Percentiles rank a stretch among this genome's conserved stretches.
These are phyloP conservation scores for Podila minutissima DNA, from an alignment of 192 early-diverging fungal genomes.

Conservation along the genomic window DNA sequence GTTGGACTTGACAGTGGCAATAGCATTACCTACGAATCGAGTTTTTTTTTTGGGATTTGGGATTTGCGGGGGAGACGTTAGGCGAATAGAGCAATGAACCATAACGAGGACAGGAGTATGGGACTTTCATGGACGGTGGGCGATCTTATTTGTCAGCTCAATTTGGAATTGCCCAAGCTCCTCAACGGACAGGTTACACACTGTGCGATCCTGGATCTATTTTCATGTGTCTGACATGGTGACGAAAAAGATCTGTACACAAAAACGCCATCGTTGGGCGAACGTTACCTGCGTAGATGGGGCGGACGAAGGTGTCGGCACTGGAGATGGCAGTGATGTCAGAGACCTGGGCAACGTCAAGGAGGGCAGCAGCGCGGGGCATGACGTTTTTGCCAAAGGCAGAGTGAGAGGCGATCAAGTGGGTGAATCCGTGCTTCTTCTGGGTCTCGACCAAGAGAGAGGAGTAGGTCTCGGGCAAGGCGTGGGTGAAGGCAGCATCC, in stretches of 20 bases:
- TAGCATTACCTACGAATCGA: conserved; percentile 79
- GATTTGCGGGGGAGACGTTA: no score
- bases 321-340: conserved; percentile 85
- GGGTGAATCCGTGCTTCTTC: conserved; percentile 78
- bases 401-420: conserved; percentile 88
- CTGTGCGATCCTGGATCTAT: no score
- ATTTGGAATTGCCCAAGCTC: no score
- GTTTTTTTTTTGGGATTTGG: no score
- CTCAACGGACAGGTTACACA: no score
- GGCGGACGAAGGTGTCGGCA: conserved; percentile 92
- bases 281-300: conserved; percentile 91
- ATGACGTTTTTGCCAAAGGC: conserved; percentile 95
- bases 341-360: conserved; percentile 92
- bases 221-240: not conserved
- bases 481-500: conserved; percentile 80
- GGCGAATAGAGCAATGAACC: no score
- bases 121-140: no score
- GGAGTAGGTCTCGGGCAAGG: conserved; percentile 84
- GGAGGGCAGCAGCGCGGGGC: conserved; percentile 89
- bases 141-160: no score
- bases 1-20: conserved; percentile 93
- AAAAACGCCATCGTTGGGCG: not conserved
- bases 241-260: not conserved
- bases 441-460: conserved; percentile 77
- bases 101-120: no score